These are phyloP conservation scores for Mucuna pruriens DNA, from an alignment of 306 rosid genomes.

Conservation along the genomic window DNA sequence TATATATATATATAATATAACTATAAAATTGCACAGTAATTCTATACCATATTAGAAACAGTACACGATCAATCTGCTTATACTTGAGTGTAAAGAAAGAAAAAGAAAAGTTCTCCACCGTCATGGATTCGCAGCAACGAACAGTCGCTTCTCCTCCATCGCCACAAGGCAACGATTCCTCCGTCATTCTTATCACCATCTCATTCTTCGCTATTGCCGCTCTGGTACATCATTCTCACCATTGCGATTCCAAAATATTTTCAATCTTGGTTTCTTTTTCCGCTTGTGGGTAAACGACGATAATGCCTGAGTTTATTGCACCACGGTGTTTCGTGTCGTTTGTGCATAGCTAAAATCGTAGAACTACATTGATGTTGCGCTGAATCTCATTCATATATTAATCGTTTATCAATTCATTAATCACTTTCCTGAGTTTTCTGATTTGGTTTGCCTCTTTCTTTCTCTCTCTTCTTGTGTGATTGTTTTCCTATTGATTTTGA, in stretches of 20 bases:
- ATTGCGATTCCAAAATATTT: not conserved
- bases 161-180: conserved; percentile 42
- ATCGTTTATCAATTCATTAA: not conserved
- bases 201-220: conserved; percentile 53
- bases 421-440: not conserved
- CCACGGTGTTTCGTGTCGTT: not conserved
- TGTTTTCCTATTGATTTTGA: too few species aligned
- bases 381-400: not conserved
- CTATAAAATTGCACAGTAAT: too few species aligned
- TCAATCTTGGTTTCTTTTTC: not conserved
- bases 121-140: conserved; percentile 69
- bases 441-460: not conserved
- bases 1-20: too few species aligned
- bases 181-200: conserved; percentile 41
- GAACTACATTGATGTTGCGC: not conserved
- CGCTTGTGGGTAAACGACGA: not conserved
- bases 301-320: not conserved
- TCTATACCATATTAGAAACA: too few species aligned
- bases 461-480: too few species aligned
- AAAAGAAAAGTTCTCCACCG: conserved; percentile 10
- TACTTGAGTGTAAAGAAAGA: not conserved
- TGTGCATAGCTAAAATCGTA: not conserved
- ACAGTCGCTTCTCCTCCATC: conserved; percentile 31
- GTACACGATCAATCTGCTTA: too few species aligned
- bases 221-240: conserved; percentile 52